Evolutionary conservation across 2,329 filamentous ascomycete species (phyloP), one percentile per base, ranked within the genome.

Genomic region (Capronia americana): DNA sequence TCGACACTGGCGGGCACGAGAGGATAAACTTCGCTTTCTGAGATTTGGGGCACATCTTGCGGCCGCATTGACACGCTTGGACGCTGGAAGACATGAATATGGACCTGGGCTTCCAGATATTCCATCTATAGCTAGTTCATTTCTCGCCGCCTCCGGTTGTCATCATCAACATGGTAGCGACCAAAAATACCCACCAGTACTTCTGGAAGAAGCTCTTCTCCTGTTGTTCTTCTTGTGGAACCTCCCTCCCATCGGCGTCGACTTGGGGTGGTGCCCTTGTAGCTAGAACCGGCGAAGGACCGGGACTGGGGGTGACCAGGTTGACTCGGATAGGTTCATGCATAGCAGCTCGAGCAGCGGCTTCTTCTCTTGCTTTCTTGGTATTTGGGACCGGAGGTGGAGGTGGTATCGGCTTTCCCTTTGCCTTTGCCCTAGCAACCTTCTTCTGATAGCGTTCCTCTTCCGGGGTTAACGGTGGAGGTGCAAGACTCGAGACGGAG

Each of bases 101-200:
- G 2, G 20, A 24, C n/a, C 14, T 12, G 23, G 4, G 17, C 8
- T 23, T 53, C 38, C 38, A n/a, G 17, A 44, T n/a, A n/a, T n/a
- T n/a, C 14, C 14, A n/a, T 8, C 38, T n/a, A 12, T n/a, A 20
- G 6, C 17, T 44, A n/a, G 38, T 8, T 65, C 61, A 71, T 67
- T 71, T 71, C 8, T 68, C 68, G 50, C 61, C 68, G 20, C 77
- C 79, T 44, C 79, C 77, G 44, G 79, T 78, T 20, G 77, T 77
- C 75, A 82, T 75, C 28, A 75, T 75, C 63, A 83, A 64, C 64
- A 83, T 75, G 12, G 75, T 74, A 38, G 80, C 67, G 41, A 80
- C 76, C 68, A 80, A 74, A 61, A 81, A 74, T 48, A 81, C 76
- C 80, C 80, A 83, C 81, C 81, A 83, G 69, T 83, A 83, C 67